Evolutionary conservation across 2,329 filamentous ascomycete species (phyloP), one percentile per base, ranked within the genome.

Genomic region (Exophiala sp.): DNA sequence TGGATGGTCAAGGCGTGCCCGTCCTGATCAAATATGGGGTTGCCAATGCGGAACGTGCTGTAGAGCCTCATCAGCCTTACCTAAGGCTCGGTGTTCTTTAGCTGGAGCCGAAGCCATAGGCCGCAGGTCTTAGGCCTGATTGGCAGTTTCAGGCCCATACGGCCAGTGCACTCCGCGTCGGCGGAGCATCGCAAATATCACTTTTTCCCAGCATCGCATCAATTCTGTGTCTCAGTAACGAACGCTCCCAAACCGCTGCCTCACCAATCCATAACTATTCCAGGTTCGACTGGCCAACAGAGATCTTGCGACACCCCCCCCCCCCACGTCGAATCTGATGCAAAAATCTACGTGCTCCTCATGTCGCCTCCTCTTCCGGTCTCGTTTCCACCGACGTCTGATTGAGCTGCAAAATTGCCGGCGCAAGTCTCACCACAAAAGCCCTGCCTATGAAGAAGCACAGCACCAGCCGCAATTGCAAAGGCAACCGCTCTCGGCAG

Each of bases 351-450:
- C 50, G 21, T 53, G 54, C 43, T 16, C 19, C 14, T 43, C 51
- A 35, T 57, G 54, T 38, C 47, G 50, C 19, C 41, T 48, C n/a
- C 23, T 52, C 35, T 39, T 45, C 38, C 50, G 50, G 18, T 46
- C 45, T 34, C 54, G 48, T 23, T 50, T 57, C 41, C 51, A 43
- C 34, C 43, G 43, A 23, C 51, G 45, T 41, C 45, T 57, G 10
- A 13, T 43, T 38, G 24, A 51, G n/a, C 51, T 57, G 2, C 52
- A 54, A 21, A 46, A 57, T 47, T 46, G 48, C 22, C 51, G 54
- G 16, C 51, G 54, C 23, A 51, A 41, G 16, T 23, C 54, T 16
- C 48, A 52, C 16, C 48, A 52, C 18, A 38, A 35, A 9, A 43
- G 40, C 22, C 34, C 14, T 18, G 4, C 34, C 5, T 16, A 13